These are phyloP conservation scores for Allomyces javanicus DNA, from an alignment of 192 early-diverging fungal species.

Conservation along the genomic window DNA sequence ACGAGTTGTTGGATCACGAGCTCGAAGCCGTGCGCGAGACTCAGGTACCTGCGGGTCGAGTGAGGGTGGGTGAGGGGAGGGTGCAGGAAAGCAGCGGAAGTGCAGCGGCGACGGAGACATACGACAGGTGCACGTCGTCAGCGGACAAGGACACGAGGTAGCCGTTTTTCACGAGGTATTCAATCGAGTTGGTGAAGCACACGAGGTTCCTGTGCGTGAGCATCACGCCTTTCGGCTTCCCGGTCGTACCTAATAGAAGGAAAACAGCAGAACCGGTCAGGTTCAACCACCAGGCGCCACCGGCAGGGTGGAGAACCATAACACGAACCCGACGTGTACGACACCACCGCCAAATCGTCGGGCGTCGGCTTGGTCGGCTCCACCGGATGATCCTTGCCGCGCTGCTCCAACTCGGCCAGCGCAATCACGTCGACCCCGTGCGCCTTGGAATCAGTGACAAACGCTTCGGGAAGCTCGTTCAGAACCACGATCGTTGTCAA, in stretches of 20 bases:
- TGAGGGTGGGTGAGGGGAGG: too few species aligned
- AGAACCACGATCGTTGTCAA: slow-evolving; percentile 16
- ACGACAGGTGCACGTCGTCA: slow-evolving; percentile 23
- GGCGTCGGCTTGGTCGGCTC: slow-evolving; percentile 35
- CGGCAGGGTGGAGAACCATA: neutral
- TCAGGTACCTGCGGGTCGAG: slow-evolving; percentile 27
- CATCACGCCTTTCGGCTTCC: neutral
- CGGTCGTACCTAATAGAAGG: slow-evolving; percentile 4
- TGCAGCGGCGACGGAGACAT: too few species aligned
- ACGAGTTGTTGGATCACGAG: slow-evolving; percentile 33
- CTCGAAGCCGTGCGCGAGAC: slow-evolving; percentile 79
- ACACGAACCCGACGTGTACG: slow-evolving; percentile 52
- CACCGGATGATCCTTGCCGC: slow-evolving; percentile 32
- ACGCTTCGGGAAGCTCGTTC: neutral
- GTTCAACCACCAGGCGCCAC: too few species aligned
- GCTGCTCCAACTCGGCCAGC: slow-evolving; percentile 30
- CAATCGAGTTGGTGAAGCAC: too few species aligned
- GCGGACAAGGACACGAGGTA: slow-evolving; percentile 16
- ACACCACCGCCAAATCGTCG: slow-evolving; percentile 47
- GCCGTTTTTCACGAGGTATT: slow-evolving; percentile 11
- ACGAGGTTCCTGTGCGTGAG: neutral
- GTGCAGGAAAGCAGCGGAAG: too few species aligned
- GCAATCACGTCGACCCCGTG: slow-evolving; percentile 39
- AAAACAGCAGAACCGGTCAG: neutral
- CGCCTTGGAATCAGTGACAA: neutral